These are phyloP conservation scores for Glaciozyma antarctica DNA, from an alignment of 768 basidiomycete genomes.

Conservation along the genomic window DNA sequence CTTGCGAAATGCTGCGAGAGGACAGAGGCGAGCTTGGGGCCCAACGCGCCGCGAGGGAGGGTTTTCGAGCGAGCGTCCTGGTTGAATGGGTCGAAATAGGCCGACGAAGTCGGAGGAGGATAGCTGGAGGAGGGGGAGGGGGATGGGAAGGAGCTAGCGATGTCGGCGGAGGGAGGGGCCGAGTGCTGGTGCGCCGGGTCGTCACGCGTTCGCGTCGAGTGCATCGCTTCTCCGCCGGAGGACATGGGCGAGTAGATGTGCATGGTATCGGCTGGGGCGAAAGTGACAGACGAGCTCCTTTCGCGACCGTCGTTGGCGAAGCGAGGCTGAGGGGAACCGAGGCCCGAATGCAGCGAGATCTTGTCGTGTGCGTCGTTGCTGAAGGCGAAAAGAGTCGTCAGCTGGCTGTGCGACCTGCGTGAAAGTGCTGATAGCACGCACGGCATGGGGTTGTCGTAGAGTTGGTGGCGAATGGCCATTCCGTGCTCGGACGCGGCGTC, in stretches of 20 bases:
- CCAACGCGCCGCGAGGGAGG: too few relatives aligned
- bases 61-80: neutral
- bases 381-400: neutral
- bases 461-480: slow-evolving; percentile 58
- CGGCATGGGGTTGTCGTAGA: slow-evolving; percentile 82
- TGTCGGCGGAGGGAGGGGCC: slow-evolving; percentile 9
- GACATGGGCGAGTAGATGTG: slow-evolving; percentile 12
- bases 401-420: neutral
- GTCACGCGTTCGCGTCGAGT: neutral
- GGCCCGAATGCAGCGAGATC: slow-evolving; percentile 36
- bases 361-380: slow-evolving; percentile 37
- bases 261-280: neutral
- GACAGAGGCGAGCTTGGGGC: too few relatives aligned
- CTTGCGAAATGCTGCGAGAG: too few relatives aligned
- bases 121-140: neutral
- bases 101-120: neutral
- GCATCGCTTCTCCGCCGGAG: neutral
- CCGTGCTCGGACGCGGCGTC: slow-evolving; percentile 22
- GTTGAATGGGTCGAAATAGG: neutral
- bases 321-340: slow-evolving; percentile 1
- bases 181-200: neutral
- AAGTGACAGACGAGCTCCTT: neutral
- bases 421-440: slow-evolving; percentile 1
- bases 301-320: neutral
- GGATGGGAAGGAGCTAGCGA: neutral